Evolutionary conservation across 1,284 basidiomycete genomes (phyloP).

Genomic region (Boletus coffeatus): DNA sequence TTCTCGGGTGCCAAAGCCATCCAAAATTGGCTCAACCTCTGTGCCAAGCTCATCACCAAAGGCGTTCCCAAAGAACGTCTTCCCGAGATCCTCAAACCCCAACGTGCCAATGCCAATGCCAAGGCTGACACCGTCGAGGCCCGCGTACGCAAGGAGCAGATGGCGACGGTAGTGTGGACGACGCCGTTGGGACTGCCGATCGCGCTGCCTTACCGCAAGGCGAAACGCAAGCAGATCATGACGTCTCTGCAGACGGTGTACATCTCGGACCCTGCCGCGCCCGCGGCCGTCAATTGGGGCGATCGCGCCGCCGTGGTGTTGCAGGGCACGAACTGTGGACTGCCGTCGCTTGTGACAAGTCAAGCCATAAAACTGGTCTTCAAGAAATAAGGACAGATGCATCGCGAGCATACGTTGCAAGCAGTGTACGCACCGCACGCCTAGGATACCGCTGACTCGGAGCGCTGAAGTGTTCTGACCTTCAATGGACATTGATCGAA

Average conservation of each 20-base stretch:
- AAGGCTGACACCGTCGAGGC: conserved; percentile 24
- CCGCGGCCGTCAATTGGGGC: conserved; percentile 66
- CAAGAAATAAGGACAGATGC: too few species aligned
- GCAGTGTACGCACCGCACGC: too few species aligned
- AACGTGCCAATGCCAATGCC: conserved; percentile 12
- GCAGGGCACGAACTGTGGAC: too few species aligned
- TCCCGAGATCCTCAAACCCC: conserved; percentile 38
- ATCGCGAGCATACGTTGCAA: too few species aligned
- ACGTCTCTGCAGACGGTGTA: conserved; percentile 90
- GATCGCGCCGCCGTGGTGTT: too few species aligned
- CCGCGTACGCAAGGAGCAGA: conserved; percentile 78
- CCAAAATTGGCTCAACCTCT: conserved; percentile 86
- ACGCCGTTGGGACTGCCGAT: conserved; percentile 92
- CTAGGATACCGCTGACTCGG: too few species aligned
- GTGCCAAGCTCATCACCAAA: conserved; percentile 83
- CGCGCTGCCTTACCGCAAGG: conserved; percentile 95
- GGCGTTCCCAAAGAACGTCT: conserved; percentile 80
- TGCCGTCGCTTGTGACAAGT: too few species aligned
- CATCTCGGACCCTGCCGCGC: conserved; percentile 84
- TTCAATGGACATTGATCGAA: too few species aligned
- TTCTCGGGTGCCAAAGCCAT: conserved; percentile 91
- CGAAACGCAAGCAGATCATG: conserved; percentile 76
- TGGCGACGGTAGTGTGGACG: conserved; percentile 97
- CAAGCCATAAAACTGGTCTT: too few species aligned
- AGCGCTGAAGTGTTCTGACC: too few species aligned